A percentile compares a stretch with the other conserved stretches of the same genome.
Evolutionary conservation across 2,329 filamentous ascomycete genomes (phyloP).

Genomic region (Beauveria sp.): DNA sequence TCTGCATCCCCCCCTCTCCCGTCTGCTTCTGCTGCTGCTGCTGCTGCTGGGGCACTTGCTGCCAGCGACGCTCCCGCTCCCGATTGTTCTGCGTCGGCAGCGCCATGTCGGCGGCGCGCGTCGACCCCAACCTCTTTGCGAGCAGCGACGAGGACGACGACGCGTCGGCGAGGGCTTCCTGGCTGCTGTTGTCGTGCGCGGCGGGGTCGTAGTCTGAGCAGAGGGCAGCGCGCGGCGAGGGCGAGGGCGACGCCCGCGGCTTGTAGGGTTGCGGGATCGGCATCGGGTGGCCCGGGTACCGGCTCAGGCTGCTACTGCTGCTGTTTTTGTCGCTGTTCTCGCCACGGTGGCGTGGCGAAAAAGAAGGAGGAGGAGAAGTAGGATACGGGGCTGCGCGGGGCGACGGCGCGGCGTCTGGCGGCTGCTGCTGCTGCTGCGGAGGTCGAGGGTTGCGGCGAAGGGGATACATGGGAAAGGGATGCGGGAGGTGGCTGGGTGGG

Average conservation of each 20-base stretch:
- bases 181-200: conserved; percentile 15
- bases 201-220: neutral
- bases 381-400: too few relatives aligned
- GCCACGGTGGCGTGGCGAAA: neutral
- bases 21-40: conserved; percentile 4
- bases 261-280: conserved; percentile 7
- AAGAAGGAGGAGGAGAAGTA: too few relatives aligned
- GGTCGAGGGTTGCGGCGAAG: neutral
- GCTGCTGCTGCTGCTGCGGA: neutral
- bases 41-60: conserved; percentile 8
- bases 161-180: conserved; percentile 17
- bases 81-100: conserved; percentile 18
- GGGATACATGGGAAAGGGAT: conserved; percentile 10
- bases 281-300: conserved; percentile 4
- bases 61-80: neutral
- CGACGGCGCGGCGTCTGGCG: too few relatives aligned
- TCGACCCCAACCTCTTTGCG: conserved; percentile 43
- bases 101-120: conserved; percentile 40
- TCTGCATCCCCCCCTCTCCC: neutral
- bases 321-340: neutral
- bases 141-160: conserved; percentile 31
- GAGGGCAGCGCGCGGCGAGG: neutral
- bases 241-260: neutral
- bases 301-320: neutral
- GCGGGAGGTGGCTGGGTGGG: conserved; percentile 10